Evolutionary conservation across 306 rosid species (phyloP).

Genomic region (Crotalaria pallida): DNA sequence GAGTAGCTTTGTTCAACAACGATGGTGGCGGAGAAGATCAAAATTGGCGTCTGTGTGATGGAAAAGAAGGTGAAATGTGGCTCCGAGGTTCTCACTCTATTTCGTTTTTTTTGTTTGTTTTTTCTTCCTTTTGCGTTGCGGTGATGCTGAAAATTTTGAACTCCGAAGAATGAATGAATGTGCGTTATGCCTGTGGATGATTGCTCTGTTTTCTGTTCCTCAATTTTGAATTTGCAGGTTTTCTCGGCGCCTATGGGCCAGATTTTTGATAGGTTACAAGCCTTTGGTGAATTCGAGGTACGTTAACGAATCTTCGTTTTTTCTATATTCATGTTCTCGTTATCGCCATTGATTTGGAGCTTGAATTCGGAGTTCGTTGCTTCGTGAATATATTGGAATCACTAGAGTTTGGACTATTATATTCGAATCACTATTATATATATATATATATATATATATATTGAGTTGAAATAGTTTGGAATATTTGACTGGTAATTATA

Average conservation of each 20-base stretch:
- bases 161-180: constrained; percentile 9
- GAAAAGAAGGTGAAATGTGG: constrained; percentile 99
- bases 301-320: neutral
- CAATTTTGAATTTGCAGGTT: constrained; percentile 45
- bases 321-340: neutral
- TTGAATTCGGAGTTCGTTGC: neutral
- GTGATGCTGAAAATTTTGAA: neutral
- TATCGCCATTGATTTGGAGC: constrained; percentile 9
- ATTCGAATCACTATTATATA: too few species aligned
- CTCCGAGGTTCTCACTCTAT: constrained; percentile 50
- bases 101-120: constrained; percentile 13
- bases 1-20: neutral
- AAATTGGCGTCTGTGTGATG: constrained; percentile 92
- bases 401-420: neutral
- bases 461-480: neutral
- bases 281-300: constrained; percentile 97
- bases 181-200: neutral
- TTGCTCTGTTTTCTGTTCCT: constrained; percentile 24
- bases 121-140: neutral
- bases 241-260: constrained; percentile 88
- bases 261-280: constrained; percentile 78
- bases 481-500: too few species aligned
- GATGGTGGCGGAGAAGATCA: constrained; percentile 39
- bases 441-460: too few species aligned
- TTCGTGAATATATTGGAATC: neutral